Evolutionary conservation across 805 yeast genomes (phyloP).

Genomic region (Wickerhamiella musiphila): DNA sequence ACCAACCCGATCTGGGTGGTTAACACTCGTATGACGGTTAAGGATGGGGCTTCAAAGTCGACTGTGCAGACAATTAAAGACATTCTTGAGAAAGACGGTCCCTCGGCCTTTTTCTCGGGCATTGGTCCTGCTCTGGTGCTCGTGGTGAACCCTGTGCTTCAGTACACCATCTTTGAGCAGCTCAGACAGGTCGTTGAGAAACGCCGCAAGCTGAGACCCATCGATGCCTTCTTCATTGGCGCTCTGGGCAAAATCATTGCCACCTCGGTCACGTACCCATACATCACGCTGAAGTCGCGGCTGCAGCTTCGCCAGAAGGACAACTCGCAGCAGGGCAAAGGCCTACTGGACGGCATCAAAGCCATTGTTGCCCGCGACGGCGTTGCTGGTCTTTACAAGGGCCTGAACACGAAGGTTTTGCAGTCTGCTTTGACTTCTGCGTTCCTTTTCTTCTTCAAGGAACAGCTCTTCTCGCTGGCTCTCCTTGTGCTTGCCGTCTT

Average conservation of each 20-base stretch:
- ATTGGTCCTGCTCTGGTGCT: conserved; percentile 73
- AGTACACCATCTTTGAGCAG: conserved; percentile 84
- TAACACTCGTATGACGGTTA: conserved; percentile 72
- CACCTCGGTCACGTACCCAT: conserved; percentile 81
- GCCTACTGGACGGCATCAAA: conserved; percentile 25
- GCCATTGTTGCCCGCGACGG: conserved; percentile 58
- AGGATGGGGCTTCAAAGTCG: conserved; percentile 21
- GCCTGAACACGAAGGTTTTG: conserved; percentile 57
- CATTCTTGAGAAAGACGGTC: conserved; percentile 55
- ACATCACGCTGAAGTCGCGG: conserved; percentile 71
- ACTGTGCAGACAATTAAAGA: conserved; percentile 42
- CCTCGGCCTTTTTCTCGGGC: conserved; percentile 61
- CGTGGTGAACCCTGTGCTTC: conserved; percentile 78
- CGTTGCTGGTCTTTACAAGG: conserved; percentile 58
- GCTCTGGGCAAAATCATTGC: conserved; percentile 81
- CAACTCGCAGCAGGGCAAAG: conserved; percentile 11
- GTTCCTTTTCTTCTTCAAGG: conserved; percentile 77
- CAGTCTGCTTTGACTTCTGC: conserved; percentile 85
- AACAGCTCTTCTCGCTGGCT: conserved; percentile 52
- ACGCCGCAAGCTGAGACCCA: conserved; percentile 38
- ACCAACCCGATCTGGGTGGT: conserved; percentile 95
- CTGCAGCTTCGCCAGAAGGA: conserved; percentile 49
- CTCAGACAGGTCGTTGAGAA: conserved; percentile 47
- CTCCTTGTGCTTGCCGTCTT: conserved; percentile 34
- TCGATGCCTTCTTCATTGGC: conserved; percentile 72